Base-by-base conservation (phyloP, 2,329 filamentous ascomycete genomes). In the Curvularia verruculosa region DNA sequence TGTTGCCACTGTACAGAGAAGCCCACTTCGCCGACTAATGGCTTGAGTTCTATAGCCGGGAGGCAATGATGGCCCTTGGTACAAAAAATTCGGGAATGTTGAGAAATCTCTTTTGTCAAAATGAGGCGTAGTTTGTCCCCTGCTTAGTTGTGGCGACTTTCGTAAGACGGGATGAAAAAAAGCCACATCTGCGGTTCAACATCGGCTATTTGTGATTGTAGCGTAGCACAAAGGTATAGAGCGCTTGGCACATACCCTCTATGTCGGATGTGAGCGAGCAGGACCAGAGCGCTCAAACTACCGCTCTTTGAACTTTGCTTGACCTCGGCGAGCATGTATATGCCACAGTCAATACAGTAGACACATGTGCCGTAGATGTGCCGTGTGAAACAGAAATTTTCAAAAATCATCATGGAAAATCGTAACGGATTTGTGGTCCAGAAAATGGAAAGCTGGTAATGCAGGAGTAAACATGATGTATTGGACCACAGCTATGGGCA, bases 401-500 rank as follows among this genome's bases (percentile, higher is more conserved):
- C 21, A 15, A 29, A 39, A 28, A 21, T 18, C 15, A 10, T 26
- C n/a, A 21, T 43, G 7, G 19, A 23, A 18, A 13, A 23, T 19
- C 3, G 18, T 29, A 21, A 23, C 19, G 37, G 10, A 24, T 18
- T n/a, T 10, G 19, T 24, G 44, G 15, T 34, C 28, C 19, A 23
- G 29, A 26, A 26, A 31, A 19, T 12, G 5, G n/a, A 24, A 51
- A 7, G 18, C 5, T 23, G 39, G 39, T 44, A n/a, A n/a, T 18
- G 21, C n/a, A 18, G 5, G 13, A 10, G 43, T 48, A 37, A 48
- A 48, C 21, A 36, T 44, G 49, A 44, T 51, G 39, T 44, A 51
- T 51, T 51, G 49, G 31, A 15, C 19, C 49, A 41, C 13, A 19
- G 24, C 29, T 19, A 34, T 43, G 13, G 28, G 15, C 13, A 36